Base-by-base conservation (phyloP, 164 flowering plant genomes). In the Euptelea pleiosperma region DNA sequence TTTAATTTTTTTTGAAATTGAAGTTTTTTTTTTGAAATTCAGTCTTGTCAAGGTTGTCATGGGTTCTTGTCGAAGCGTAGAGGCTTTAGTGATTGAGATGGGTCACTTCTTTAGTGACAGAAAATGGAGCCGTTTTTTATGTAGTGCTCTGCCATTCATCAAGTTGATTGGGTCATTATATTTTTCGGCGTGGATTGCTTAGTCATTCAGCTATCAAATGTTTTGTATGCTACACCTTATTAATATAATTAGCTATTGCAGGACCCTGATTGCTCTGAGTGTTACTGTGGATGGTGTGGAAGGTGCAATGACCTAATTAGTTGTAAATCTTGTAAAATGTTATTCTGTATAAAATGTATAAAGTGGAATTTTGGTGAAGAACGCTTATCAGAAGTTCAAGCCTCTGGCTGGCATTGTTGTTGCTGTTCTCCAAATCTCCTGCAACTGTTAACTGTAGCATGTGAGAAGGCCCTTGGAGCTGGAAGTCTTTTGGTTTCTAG, bases 241-340 rank as follows among this genome's bases (percentile, higher is more conserved):
- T 48, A 11, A 51, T 39, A 39, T 49, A 21, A 31, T 21, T 51
- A 5, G 54, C 31, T 63, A 8, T 74, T 55, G 63, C 82, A 85
- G 92, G 91, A 82, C 64, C 76, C 72, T 62, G 91, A 81, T 71
- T 84, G 86, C 69, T 77, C 77, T 2, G 89, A 78, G 64, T 70
- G 89, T 58, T 84, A 74, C 62, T 90, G 97, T 78, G 81, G 80
- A 55, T 90, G 97, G 97, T 90, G 97, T 71, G 97, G 95, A 53
- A 60, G 58, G 63, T 73, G 65, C 65, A 67, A 57, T 61, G 85
- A 85, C 50, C 70, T 90, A 31, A 62, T 85, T 29, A 77, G 69
- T 65, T 90, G 97, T 61, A 85, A 61, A 65, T 73, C 80, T 26
- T 90, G 97, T 70, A 75, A 77, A 62, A 61, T 48, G 42, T 64